Evolutionary conservation across 2,329 filamentous ascomycete species (phyloP), one percentile per base, ranked within the genome.

Genomic region (Arthrinium puccinioides): DNA sequence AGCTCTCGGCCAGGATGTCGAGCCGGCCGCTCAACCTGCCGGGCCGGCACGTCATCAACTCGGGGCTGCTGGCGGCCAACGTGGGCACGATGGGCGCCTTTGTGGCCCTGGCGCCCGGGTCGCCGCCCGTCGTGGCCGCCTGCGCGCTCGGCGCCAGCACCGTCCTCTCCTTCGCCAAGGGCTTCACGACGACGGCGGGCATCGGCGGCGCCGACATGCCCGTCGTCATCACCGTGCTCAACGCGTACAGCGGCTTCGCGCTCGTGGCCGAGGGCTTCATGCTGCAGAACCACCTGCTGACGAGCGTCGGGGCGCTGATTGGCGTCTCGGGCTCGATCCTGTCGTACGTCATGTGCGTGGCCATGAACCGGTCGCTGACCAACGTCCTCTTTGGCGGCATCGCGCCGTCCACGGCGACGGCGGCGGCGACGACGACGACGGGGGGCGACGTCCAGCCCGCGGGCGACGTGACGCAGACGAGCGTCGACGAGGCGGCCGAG

Each of bases 201-300:
- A 94, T 95, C 52, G 88, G 88, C 16, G 88, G 87, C n/a, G 87
- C 87, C 10, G 88, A 95, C 53, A 94, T 94, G 87, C 87, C 77
- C 61, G 87, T 94, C 5, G 86, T 92, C 21, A 94, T 94, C 45
- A 94, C 87, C 0, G 87, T 94, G 1, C 63, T 95, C 15, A 95
- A 94, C 49, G 87, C 87, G 0, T 94, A 94, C 56, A 90, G 85
- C 32, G 88, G 88, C 10, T 95, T 94, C 40, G 88, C 88, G 0
- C 71, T 95, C 3, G 87, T 95, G 0, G 87, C 88, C 0, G 87
- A 95, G 60, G 88, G 88, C 0, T 82, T 94, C 57, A 95, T 95
- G 88, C 69, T 95, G 11, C 81, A 92, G 48, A 94, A 94, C 41
- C 79, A 87, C 0, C 70, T 95, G 1, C 69, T 95, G 1, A 94